A percentile compares a stretch with the other conserved stretches of the same genome.
These are phyloP conservation scores for Moesziomyces globuligerus DNA, from an alignment of 1,284 basidiomycete species.

Conservation along the genomic window DNA sequence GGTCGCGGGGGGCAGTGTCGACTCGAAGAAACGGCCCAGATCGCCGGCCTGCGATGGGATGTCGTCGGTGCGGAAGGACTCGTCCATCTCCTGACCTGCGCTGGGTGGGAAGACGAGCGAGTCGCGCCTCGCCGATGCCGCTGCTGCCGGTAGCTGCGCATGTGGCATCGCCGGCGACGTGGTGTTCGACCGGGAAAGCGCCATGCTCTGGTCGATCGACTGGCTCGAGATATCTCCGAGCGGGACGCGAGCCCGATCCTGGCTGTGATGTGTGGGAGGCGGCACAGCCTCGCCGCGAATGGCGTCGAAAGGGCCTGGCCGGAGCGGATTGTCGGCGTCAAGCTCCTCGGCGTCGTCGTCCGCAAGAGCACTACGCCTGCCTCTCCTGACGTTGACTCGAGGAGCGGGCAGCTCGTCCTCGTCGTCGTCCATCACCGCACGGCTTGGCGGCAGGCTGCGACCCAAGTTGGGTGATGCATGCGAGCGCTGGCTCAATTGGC, in stretches of 20 bases:
- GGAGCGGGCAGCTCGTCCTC: constrained; percentile 42
- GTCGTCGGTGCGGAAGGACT: constrained; percentile 47
- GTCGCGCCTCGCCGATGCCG: constrained; percentile 12
- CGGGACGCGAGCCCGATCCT: constrained; percentile 15
- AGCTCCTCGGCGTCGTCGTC: constrained; percentile 42
- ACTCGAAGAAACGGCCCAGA: constrained; percentile 52
- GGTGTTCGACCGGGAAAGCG: constrained; percentile 28
- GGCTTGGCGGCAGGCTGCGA: constrained; percentile 20
- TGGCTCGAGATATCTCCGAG: constrained; percentile 44
- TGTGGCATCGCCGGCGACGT: constrained; percentile 29
- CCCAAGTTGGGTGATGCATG: constrained; percentile 18
- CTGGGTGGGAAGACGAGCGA: constrained; percentile 15
- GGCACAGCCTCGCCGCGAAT: constrained; percentile 5
- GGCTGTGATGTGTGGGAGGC: constrained; percentile 11
- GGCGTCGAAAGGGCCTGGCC: constrained; percentile 29
- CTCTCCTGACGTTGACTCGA: constrained; percentile 18
- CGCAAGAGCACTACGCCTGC: constrained; percentile 26
- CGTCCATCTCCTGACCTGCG: constrained; percentile 28
- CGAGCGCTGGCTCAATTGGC: constrained; percentile 30
- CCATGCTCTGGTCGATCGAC: constrained; percentile 33
- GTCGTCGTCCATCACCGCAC: constrained; percentile 45
- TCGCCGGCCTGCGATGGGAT: constrained; percentile 46
- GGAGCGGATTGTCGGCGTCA: constrained; percentile 23
- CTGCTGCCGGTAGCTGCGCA: constrained; percentile 8
- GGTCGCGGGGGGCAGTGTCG: constrained; percentile 38